These are phyloP conservation scores for Brassica juncea DNA, from an alignment of 345 rosid genomes.

Conservation along the genomic window DNA sequence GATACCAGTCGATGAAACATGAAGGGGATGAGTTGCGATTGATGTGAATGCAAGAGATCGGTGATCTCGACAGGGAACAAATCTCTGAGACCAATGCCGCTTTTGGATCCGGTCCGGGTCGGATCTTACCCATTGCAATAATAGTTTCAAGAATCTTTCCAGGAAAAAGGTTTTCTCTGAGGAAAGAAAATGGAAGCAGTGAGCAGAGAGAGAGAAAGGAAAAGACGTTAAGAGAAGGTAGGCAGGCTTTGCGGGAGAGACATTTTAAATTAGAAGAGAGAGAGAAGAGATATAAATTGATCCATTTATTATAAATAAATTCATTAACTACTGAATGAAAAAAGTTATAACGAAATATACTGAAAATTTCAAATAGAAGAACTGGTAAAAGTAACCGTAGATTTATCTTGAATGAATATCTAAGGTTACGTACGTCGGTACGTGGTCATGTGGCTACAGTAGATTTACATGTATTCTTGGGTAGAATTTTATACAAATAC, in stretches of 20 bases:
- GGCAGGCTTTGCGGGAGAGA: slow-evolving; percentile 60
- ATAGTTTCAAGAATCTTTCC: slow-evolving; percentile 15
- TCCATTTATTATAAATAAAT: slow-evolving; percentile 2
- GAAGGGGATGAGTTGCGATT: slow-evolving; percentile 24
- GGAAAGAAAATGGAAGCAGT: slow-evolving; percentile 1
- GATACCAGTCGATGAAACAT: slow-evolving; percentile 90
- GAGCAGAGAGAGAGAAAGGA: slow-evolving; percentile 14
- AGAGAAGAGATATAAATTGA: neutral
- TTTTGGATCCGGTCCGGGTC: slow-evolving; percentile 49
- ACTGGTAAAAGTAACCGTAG: slow-evolving; percentile 25
- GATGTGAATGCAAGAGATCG: slow-evolving; percentile 58
- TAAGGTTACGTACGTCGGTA: neutral
- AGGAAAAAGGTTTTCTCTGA: neutral
- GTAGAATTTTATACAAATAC: neutral
- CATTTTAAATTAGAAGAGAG: slow-evolving; percentile 60
- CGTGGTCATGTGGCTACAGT: neutral
- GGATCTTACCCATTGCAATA: slow-evolving; percentile 51
- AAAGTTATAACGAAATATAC: neutral
- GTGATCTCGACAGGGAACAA: slow-evolving; percentile 55
- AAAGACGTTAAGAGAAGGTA: slow-evolving; percentile 63
- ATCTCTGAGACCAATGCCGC: slow-evolving; percentile 61
- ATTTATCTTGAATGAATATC: neutral
- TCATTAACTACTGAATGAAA: neutral
- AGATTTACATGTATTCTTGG: neutral
- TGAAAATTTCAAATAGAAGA: slow-evolving; percentile 10